Conservation (phyloP, 139 green algal genomes). For the Ostreobium quekettii region DNA sequence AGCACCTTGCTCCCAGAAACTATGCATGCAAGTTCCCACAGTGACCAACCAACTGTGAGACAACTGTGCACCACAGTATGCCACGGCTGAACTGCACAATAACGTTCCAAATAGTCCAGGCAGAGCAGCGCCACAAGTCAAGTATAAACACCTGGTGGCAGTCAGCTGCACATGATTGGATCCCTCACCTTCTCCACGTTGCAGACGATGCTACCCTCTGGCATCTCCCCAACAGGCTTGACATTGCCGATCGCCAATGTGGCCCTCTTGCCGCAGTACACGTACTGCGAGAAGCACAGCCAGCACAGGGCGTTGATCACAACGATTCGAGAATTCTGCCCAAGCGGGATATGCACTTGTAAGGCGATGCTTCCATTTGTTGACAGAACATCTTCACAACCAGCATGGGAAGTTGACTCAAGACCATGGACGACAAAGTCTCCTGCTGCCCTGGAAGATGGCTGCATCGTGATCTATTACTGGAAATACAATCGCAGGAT, state of each 20-base stretch:
- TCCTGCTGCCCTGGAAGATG: too few species aligned
- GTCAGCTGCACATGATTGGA: background rate
- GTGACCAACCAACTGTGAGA: background rate
- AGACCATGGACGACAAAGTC: too few species aligned
- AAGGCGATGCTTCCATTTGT: too few species aligned
- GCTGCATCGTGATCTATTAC: too few species aligned
- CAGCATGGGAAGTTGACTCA: too few species aligned
- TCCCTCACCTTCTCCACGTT: conserved; percentile 87
- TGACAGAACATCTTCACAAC: too few species aligned
- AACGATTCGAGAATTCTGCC: background rate
- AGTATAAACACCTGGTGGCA: background rate
- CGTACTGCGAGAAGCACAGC: conserved; percentile 63
- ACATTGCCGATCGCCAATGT: conserved; percentile 92
- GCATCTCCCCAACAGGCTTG: conserved; percentile 92
- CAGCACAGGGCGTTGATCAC: background rate
- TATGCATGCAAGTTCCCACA: background rate
- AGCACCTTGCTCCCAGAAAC: too few species aligned
- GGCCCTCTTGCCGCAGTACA: conserved; percentile 97
- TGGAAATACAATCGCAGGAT: too few species aligned
- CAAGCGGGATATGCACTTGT: background rate
- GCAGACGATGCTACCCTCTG: conserved; percentile 97
- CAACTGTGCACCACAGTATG: background rate
- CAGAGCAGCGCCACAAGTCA: background rate
- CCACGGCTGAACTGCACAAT: too few species aligned
- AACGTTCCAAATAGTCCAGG: background rate